Conservation (phyloP, 345 rosid genomes). For the Physaria fendleri region DNA sequence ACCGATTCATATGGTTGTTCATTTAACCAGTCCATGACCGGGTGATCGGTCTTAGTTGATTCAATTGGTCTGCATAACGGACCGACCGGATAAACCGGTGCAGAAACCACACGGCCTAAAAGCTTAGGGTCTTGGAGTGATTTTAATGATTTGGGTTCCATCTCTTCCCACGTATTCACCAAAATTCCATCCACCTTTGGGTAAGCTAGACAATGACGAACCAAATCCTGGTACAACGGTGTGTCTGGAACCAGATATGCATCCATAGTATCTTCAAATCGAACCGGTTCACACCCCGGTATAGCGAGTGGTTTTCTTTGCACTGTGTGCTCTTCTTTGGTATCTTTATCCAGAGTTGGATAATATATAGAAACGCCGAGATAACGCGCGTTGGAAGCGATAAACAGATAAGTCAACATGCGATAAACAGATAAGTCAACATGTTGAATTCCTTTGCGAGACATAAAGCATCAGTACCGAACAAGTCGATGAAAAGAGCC, state of each 20-base stretch:
- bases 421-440: conserved; percentile 38
- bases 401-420: conserved; percentile 42
- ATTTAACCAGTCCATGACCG: conserved; percentile 42
- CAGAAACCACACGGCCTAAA: conserved; percentile 22
- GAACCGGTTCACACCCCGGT: conserved; percentile 55
- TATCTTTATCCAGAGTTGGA: conserved; percentile 30
- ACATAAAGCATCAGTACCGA: conserved; percentile 45
- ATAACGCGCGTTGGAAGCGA: conserved; percentile 52
- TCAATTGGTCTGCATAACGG: conserved; percentile 34
- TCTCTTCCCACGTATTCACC: conserved; percentile 49
- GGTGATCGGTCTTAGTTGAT: neutral
- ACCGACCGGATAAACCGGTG: conserved; percentile 45
- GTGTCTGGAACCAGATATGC: conserved; percentile 20
- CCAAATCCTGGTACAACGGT: conserved; percentile 12
- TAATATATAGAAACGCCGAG: conserved; percentile 39
- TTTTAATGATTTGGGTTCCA: conserved; percentile 28
- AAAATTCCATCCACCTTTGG: conserved; percentile 46
- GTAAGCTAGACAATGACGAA: conserved; percentile 23
- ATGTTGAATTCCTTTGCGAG: conserved; percentile 43
- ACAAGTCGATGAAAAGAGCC: conserved; percentile 44
- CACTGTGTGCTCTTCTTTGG: conserved; percentile 21
- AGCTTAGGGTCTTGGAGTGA: conserved; percentile 27
- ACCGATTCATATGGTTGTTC: conserved; percentile 49
- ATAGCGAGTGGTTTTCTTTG: conserved; percentile 23
- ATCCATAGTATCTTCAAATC: conserved; percentile 38